Percentiles rank a stretch among this genome's conserved stretches.
Evolutionary conservation across 1,284 basidiomycete species (phyloP).

Genomic region (Thelephora terrestris): DNA sequence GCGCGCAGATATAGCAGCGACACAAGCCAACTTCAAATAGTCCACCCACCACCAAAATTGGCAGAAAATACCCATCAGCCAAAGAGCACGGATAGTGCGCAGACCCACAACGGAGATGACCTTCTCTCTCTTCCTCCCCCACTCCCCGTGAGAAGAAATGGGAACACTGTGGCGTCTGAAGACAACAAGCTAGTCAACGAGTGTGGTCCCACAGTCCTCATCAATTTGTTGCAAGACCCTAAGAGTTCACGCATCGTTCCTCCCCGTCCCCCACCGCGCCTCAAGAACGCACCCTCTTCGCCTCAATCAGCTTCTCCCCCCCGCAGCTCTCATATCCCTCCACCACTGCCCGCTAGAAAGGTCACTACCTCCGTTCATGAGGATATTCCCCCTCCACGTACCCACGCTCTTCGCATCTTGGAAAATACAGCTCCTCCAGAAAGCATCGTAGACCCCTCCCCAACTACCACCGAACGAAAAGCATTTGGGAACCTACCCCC

Average conservation of each 20-base stretch:
- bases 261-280: conserved; percentile 22
- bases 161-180: conserved; percentile 12
- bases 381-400: conserved; percentile 11
- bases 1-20: no score
- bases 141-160: conserved; percentile 8
- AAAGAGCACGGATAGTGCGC: neutral
- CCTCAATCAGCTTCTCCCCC: conserved; percentile 7
- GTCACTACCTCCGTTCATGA: conserved; percentile 11
- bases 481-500: conserved; percentile 41
- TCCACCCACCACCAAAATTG: neutral
- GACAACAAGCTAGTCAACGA: conserved; percentile 8
- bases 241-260: conserved; percentile 14
- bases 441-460: conserved; percentile 2
- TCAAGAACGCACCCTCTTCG: conserved; percentile 10
- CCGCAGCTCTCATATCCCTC: conserved; percentile 15
- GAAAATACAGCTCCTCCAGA: conserved; percentile 2
- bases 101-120: conserved; percentile 6
- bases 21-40: no score
- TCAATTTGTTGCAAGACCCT: conserved; percentile 8
- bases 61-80: neutral
- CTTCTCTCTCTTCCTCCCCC: conserved; percentile 11
- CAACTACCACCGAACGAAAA: conserved; percentile 32
- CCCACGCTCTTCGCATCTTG: conserved; percentile 7
- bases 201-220: conserved; percentile 9
- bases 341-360: conserved; percentile 23